These are phyloP conservation scores for Ascochyta pisi DNA, from an alignment of 2,329 filamentous ascomycete species.

Conservation along the genomic window DNA sequence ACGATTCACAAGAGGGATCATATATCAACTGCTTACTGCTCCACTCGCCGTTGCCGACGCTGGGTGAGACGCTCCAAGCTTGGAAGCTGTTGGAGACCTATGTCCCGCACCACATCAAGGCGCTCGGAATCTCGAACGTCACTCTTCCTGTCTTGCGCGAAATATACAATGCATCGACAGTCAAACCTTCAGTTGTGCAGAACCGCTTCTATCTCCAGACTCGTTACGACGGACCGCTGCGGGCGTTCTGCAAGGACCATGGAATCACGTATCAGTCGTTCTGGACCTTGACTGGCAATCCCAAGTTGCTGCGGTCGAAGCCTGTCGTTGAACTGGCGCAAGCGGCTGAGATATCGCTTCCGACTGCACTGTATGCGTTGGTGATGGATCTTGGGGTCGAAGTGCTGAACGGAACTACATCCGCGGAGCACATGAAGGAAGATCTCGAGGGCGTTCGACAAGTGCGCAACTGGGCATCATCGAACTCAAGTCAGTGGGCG, in stretches of 20 bases:
- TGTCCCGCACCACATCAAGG: conserved; percentile 68
- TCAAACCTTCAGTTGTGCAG: conserved; percentile 72
- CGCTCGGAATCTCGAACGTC: conserved; percentile 80
- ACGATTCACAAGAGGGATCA: conserved; percentile 45
- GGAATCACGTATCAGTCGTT: conserved; percentile 65
- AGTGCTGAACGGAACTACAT: conserved; percentile 65
- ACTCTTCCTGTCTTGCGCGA: conserved; percentile 62
- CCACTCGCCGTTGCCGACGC: conserved; percentile 62
- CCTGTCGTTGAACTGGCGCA: conserved; percentile 60
- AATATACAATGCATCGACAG: conserved; percentile 56
- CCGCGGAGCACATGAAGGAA: conserved; percentile 58
- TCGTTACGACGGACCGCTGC: conserved; percentile 65
- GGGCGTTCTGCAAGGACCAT: conserved; percentile 62
- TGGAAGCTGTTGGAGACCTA: conserved; percentile 72
- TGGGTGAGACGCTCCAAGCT: conserved; percentile 64
- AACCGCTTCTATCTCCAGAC: conserved; percentile 73
- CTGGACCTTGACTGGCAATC: conserved; percentile 68
- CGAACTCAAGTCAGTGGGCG: conserved; percentile 58
- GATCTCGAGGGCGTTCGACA: conserved; percentile 57
- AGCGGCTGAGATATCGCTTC: conserved; percentile 49
- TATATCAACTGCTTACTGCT: conserved; percentile 67
- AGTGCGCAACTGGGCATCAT: conserved; percentile 53
- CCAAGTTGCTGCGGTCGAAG: conserved; percentile 55
- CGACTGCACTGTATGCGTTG: conserved; percentile 63
- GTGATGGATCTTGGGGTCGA: conserved; percentile 60